A percentile compares a stretch with the other conserved stretches of the same genome.
Conservation (phyloP, 1,284 basidiomycete genomes). For the Cystobasidium slooffiae region DNA sequence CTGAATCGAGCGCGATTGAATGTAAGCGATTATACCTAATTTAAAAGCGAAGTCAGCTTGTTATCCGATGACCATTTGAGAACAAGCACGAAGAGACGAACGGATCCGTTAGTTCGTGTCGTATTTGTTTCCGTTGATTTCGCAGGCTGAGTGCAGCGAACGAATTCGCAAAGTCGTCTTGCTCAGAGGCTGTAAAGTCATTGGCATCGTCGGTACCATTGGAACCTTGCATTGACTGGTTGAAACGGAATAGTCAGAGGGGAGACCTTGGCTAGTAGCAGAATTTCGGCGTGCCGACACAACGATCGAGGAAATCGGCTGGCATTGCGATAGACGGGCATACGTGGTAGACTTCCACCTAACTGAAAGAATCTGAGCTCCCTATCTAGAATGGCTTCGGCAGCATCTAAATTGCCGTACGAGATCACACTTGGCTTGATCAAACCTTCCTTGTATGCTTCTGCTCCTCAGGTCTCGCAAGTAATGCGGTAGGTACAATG, state of each 20-base stretch:
- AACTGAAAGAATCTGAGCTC: not conserved
- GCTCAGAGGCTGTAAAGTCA: conserved; percentile 11
- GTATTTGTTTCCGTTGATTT: conserved; percentile 37
- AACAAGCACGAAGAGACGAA: not conserved
- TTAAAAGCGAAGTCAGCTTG: not conserved
- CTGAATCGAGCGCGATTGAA: conserved; percentile 76
- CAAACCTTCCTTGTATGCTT: conserved; percentile 50
- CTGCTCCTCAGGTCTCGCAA: conserved; percentile 44
- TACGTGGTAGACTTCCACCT: not conserved
- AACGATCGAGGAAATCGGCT: not conserved
- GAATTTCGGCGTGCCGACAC: too few relatives aligned
- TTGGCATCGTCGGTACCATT: not conserved
- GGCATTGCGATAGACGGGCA: not conserved
- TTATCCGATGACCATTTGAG: not conserved
- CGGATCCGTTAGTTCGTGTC: conserved; percentile 41
- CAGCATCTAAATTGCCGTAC: conserved; percentile 5
- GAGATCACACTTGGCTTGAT: conserved; percentile 51
- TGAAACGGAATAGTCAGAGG: not conserved
- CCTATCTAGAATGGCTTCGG: conserved; percentile 7
- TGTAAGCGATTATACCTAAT: conserved; percentile 79
- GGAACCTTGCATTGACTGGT: conserved; percentile 7
- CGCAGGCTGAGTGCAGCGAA: conserved; percentile 30
- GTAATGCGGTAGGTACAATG: conserved; percentile 43
- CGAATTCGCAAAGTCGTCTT: not conserved
- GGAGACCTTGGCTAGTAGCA: too few relatives aligned